phyloP scores from a whole-genome alignment of 139 green algal species.

The Chlorella sorokiniana region DNA sequence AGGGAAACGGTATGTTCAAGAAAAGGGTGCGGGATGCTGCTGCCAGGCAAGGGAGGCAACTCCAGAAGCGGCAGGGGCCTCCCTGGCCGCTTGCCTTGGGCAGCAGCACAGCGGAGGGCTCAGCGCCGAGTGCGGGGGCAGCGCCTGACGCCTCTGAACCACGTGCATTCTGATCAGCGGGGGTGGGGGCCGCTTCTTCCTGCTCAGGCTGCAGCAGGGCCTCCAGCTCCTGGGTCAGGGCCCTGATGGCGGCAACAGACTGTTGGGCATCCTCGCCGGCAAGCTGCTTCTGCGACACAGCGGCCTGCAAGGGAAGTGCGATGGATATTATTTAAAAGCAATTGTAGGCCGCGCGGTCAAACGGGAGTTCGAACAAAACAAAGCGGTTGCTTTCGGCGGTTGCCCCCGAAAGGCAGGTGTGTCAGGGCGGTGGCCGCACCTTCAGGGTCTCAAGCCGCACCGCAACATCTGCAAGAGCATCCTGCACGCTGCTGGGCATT shows the following conservation, averaged over 20 bases:
- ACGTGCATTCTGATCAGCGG: too few relatives aligned
- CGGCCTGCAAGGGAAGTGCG: background rate
- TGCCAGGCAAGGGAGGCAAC: too few relatives aligned
- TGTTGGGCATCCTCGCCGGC: background rate
- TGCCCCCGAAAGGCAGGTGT: background rate
- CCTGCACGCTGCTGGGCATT: background rate
- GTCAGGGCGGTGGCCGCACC: background rate
- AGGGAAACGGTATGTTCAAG: too few relatives aligned
- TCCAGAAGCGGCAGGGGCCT: too few relatives aligned
- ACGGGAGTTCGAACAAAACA: background rate
- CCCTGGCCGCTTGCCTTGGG: too few relatives aligned
- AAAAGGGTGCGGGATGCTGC: too few relatives aligned
- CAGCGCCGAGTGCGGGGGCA: too few relatives aligned
- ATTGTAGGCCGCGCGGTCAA: background rate
- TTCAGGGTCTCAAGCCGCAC: constrained; percentile 10
- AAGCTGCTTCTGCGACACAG: background rate
- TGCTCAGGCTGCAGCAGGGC: constrained; percentile 20
- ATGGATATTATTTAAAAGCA: background rate
- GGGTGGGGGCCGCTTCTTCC: background rate
- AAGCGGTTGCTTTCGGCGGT: background rate
- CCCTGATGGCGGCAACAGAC: background rate
- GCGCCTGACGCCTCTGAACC: too few relatives aligned
- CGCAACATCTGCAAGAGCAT: constrained; percentile 20
- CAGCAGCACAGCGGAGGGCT: too few relatives aligned
- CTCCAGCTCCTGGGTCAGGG: background rate